Conservation (phyloP, 306 rosid species). For the Pachyrhizus erosus region DNA sequence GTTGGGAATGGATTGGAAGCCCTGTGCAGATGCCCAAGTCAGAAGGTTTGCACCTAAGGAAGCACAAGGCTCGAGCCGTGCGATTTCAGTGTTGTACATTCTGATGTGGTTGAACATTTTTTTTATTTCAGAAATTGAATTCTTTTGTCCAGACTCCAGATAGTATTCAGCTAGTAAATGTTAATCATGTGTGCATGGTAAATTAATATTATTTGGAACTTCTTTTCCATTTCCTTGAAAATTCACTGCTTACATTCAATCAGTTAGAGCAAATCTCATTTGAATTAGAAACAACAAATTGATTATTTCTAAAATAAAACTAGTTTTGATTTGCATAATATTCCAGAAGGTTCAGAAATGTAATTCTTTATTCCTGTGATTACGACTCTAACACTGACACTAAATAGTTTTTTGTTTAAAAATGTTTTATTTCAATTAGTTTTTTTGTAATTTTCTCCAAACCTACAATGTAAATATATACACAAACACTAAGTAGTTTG, state of each 20-base stretch:
- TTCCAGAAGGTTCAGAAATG: neutral
- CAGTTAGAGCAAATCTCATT: too few species aligned
- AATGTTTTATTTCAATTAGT: too few species aligned
- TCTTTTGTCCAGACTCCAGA: slow-evolving; percentile 7
- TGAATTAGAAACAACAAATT: too few species aligned
- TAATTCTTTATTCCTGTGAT: too few species aligned
- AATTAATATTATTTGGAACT: neutral
- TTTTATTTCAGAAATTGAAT: neutral
- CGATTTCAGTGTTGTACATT: slow-evolving; percentile 73
- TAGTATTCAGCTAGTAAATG: neutral
- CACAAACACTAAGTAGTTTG: neutral
- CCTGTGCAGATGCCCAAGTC: slow-evolving; percentile 74
- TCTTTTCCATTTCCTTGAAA: neutral
- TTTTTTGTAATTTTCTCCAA: too few species aligned
- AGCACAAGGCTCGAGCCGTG: slow-evolving; percentile 54
- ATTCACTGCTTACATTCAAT: neutral
- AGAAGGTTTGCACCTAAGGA: slow-evolving; percentile 58
- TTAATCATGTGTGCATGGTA: neutral
- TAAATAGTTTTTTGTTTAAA: too few species aligned
- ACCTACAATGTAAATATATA: too few species aligned
- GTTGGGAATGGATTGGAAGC: slow-evolving; percentile 77
- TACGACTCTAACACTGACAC: too few species aligned
- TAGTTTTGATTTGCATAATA: too few species aligned
- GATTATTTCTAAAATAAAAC: too few species aligned
- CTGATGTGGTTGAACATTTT: slow-evolving; percentile 43